These are phyloP conservation scores for Thyridium curvatum DNA, from an alignment of 2,329 filamentous ascomycete genomes.

Conservation along the genomic window DNA sequence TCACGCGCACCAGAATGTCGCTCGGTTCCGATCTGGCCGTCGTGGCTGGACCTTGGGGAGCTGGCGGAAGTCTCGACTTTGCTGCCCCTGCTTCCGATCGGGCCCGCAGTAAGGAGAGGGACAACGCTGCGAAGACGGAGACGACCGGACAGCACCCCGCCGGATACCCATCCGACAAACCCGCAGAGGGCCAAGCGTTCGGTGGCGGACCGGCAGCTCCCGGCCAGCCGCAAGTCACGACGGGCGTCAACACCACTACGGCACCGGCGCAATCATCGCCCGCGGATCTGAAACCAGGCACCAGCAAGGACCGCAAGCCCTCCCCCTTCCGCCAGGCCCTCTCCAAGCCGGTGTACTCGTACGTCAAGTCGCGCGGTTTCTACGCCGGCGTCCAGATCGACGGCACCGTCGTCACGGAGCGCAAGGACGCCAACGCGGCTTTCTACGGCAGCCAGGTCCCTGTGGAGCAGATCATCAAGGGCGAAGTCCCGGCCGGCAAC, in stretches of 20 bases:
- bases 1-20: conserved; percentile 68
- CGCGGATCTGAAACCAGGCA: not conserved
- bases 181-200: not conserved
- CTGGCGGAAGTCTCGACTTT: conserved; percentile 68
- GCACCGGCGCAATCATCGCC: not conserved
- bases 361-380: conserved; percentile 83
- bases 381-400: conserved; percentile 85
- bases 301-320: conserved; percentile 10
- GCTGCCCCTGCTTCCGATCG: conserved; percentile 17
- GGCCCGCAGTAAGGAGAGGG: conserved; percentile 22
- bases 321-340: conserved; percentile 19
- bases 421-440: conserved; percentile 79
- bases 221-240: conserved; percentile 10
- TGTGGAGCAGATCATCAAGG: conserved; percentile 40
- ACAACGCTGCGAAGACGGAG: conserved; percentile 41
- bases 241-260: conserved; percentile 1
- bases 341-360: conserved; percentile 47
- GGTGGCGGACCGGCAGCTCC: conserved; percentile 11
- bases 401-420: conserved; percentile 79
- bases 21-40: conserved; percentile 74
- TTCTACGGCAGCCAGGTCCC: conserved; percentile 66
- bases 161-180: not conserved
- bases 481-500: conserved; percentile 26
- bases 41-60: conserved; percentile 61
- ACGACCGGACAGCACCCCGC: not conserved